Evolutionary conservation across 2,329 filamentous ascomycete genomes (phyloP), one percentile per base, ranked within the genome.

Genomic region (Hyphodiscus sp.): DNA sequence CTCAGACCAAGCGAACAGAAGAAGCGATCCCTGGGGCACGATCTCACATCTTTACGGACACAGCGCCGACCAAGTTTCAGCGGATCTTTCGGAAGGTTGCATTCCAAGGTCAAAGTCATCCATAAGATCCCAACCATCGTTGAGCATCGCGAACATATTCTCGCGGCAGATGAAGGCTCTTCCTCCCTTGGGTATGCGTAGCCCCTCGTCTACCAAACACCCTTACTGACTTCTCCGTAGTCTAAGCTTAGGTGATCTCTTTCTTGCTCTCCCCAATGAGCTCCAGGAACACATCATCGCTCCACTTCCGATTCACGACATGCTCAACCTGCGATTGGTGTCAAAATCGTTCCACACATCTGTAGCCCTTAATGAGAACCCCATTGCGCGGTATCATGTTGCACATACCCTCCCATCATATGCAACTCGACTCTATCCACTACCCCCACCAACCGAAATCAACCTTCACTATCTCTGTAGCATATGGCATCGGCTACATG

Each of bases 401-500:
- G 70, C 80, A 47, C 72, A 82, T 55, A 77, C 80, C 56, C 75
- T 86, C 4, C 82, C 82, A 9, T 74, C 74, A 29, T 86, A 85
- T 60, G 79, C 81, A 20, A 73, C 77, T 45, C 75, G 79, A 33
- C 71, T 86, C 15, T 86, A 84, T 57, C 82, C 81, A 1, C 60
- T 74, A 1, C 72, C 73, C n/a, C 72, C 77, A 41, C 67, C 72
- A 4, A 63, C 70, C 18, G 68, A 74, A 18, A 70, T 81, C 50
- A 82, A 74, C 55, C 75, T 86, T 33, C 80, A 83, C 61, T 78
- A 85, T 57, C 68, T 86, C 0, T 85, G 82, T 61, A 77, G 81
- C 19, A 70, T 86, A 60, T 85, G 82, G 82, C 82, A 86, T 65
- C 77, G 82, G 18, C 68, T 86, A 1, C 81, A 85, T 61, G 81